Conservation (phyloP, 176 grass and related monocot species). For the Areca catechu region DNA sequence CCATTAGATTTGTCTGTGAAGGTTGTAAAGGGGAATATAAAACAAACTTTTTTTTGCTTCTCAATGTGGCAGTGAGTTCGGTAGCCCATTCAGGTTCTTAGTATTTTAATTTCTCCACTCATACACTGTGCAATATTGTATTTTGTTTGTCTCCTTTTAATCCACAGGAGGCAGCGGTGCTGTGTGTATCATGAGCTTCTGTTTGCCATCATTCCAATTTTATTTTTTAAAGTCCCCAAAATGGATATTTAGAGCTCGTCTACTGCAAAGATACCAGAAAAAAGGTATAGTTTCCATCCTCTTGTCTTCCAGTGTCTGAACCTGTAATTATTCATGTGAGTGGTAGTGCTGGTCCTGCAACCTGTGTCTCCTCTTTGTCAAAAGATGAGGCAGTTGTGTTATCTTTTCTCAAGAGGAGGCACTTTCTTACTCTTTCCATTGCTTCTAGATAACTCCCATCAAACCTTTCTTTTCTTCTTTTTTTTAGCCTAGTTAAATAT, state of each 20-base stretch:
- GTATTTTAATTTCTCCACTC: slow-evolving; percentile 2
- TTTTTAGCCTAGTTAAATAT: too few relatives aligned
- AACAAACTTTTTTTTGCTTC: too few relatives aligned
- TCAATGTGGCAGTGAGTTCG: neutral
- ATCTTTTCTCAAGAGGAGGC: too few relatives aligned
- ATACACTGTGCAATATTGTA: neutral
- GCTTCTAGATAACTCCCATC: too few relatives aligned
- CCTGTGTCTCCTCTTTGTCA: neutral
- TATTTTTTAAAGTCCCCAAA: neutral
- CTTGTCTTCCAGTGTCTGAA: neutral
- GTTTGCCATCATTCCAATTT: slow-evolving; percentile 5
- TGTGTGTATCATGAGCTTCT: neutral
- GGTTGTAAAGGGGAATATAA: too few relatives aligned
- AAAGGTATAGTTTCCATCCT: neutral
- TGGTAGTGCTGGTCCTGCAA: too few relatives aligned
- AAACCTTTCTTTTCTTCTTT: too few relatives aligned
- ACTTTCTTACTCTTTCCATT: too few relatives aligned
- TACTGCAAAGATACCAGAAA: neutral
- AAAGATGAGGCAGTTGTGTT: neutral
- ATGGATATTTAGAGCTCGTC: slow-evolving; percentile 1
- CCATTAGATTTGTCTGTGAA: too few relatives aligned
- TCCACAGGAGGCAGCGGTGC: neutral
- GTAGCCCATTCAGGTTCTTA: neutral
- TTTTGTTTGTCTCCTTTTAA: neutral
- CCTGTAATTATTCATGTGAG: slow-evolving; percentile 10